These are phyloP conservation scores for Halophytophthora batemanensis DNA, from an alignment of 352 stramenopile species.

Conservation along the genomic window DNA sequence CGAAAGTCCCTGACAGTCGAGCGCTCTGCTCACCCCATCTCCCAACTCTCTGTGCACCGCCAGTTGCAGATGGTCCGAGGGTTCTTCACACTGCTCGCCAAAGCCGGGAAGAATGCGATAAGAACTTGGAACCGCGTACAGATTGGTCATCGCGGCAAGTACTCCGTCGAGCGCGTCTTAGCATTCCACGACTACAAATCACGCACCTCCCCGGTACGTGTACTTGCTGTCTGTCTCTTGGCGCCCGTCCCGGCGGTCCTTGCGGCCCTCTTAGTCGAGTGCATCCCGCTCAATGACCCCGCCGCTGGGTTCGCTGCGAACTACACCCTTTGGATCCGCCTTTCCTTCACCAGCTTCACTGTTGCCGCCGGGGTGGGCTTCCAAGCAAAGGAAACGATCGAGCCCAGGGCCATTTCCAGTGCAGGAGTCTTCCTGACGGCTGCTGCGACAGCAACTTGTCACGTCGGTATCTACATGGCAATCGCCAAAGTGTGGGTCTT, in stretches of 20 bases:
- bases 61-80: no score
- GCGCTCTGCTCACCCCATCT: no score
- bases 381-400: not conserved
- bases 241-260: conserved; percentile 10
- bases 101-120: no score
- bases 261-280: conserved; percentile 12
- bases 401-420: not conserved
- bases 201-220: not conserved
- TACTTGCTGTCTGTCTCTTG: conserved; percentile 10
- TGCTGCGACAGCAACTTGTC: not conserved
- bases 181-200: conserved; percentile 30
- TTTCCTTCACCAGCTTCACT: conserved; percentile 6
- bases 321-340: conserved; percentile 22
- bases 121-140: conserved; percentile 12
- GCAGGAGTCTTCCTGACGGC: not conserved
- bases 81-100: no score
- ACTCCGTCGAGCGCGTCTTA: conserved; percentile 38
- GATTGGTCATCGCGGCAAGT: conserved; percentile 28
- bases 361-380: not conserved
- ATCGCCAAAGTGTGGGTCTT: no score
- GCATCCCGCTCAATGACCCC: conserved; percentile 6
- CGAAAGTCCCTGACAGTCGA: no score
- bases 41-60: no score
- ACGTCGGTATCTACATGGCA: no score
- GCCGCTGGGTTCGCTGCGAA: conserved; percentile 14